These are phyloP conservation scores for Helotiales sp. DNA, from an alignment of 2,329 filamentous ascomycete species.

Conservation along the genomic window DNA sequence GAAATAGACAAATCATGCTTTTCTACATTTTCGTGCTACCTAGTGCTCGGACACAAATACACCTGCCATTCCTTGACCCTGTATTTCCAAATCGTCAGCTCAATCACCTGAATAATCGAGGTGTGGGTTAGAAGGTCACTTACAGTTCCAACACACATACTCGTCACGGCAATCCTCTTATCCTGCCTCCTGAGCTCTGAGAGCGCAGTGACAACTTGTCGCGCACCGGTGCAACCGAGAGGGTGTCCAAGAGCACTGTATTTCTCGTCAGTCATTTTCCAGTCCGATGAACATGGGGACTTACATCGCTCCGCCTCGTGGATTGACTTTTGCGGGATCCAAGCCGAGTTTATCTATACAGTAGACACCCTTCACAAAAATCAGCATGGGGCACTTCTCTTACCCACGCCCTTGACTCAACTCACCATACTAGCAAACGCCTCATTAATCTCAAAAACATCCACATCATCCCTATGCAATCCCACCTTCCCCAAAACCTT, in stretches of 20 bases:
- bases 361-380: conserved; percentile 72
- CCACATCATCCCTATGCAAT: conserved; percentile 82
- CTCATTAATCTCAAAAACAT: conserved; percentile 98
- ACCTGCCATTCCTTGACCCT: conserved; percentile 90
- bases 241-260: conserved; percentile 82
- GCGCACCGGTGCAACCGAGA: conserved; percentile 87
- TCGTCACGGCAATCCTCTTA: conserved; percentile 85
- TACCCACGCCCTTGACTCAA: conserved; percentile 44
- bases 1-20: too few relatives aligned
- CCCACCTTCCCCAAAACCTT: conserved; percentile 85
- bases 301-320: conserved; percentile 86
- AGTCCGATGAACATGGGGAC: background rate
- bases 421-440: conserved; percentile 95
- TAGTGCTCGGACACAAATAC: conserved; percentile 89
- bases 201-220: conserved; percentile 89
- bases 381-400: conserved; percentile 8
- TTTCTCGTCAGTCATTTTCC: background rate
- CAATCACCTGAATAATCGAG: background rate
- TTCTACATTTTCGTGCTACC: background rate
- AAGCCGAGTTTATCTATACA: conserved; percentile 86
- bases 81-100: background rate
- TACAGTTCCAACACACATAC: conserved; percentile 91
- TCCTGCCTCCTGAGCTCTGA: conserved; percentile 85
- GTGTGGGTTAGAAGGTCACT: conserved; percentile 12
- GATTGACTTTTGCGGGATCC: conserved; percentile 86